These are phyloP conservation scores for Rhododendron williamsianum DNA, from an alignment of 148 eudicot species.

Conservation along the genomic window DNA sequence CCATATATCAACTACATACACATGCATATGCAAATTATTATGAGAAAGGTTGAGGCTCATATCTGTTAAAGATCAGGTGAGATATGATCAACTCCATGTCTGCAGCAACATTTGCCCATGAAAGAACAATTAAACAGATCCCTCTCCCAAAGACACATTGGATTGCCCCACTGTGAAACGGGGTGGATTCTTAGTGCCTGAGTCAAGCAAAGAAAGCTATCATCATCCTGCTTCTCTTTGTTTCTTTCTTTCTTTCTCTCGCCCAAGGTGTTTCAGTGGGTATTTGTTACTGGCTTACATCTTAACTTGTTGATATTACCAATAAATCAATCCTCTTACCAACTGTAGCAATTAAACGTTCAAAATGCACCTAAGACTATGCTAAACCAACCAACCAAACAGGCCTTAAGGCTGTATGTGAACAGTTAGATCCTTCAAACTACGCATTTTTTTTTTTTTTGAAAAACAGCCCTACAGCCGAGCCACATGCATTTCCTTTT, in stretches of 20 bases:
- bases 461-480: too few species aligned
- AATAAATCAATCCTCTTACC: neutral
- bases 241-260: neutral
- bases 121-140: neutral
- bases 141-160: neutral
- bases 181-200: neutral
- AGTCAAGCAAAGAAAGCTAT: neutral
- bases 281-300: neutral
- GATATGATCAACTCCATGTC: neutral
- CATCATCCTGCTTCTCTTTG: neutral
- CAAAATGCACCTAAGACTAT: constrained; percentile 2
- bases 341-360: neutral
- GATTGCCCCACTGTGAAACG: neutral
- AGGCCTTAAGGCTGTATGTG: neutral
- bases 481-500: too few species aligned
- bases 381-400: neutral
- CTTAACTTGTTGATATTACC: neutral
- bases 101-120: neutral
- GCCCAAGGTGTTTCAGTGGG: neutral
- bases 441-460: too few species aligned
- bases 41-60: neutral
- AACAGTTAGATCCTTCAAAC: too few species aligned
- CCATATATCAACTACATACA: neutral
- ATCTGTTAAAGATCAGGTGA: neutral
- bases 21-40: too few species aligned